Base-by-base conservation (phyloP, 2,329 filamentous ascomycete species). In the Fusarium zealandicum region DNA sequence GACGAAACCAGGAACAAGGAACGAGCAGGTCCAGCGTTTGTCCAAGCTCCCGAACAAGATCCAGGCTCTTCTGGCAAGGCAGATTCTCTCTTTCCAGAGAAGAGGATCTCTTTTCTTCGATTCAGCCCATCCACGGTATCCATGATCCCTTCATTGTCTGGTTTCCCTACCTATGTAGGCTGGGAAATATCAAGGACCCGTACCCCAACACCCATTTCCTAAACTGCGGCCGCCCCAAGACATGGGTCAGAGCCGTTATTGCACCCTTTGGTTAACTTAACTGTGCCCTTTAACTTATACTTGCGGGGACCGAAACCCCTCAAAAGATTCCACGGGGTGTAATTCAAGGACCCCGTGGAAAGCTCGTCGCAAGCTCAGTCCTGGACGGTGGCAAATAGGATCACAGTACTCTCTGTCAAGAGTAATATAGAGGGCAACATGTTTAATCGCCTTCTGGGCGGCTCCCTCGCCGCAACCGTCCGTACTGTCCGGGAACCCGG, bases 281-380 rank as follows among this genome's bases (percentile, higher is more conserved):
- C 45, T 17, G 42, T 36, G 25, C 25, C 20, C 11, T 40, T 27
- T 16, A 36, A 25, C 32, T 27, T 20, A 20, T 20, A 20, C 14
- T 36, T 39, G 30, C 36, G 31, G 35, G 37, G 53, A 38, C 41
- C 14, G 12, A 6, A 48, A 51, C 32, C 37, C 44, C 18, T 51
- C 7, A 25, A 7, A 20, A 8, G 7, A 25, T 8, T 25, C 22
- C 36, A n/a, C 45, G 50, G 49, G 48, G 40, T 45, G 30, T 38
- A 6, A 16, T 46, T 22, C 50, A 51, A 41, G 54, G 54, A 46
- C 41, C 14, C 17, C 30, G 58, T 61, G 57, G 30, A 35, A 41
- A 37, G 33, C 13, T 43, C 40, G 31, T 30, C 17, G 13, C 11
- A 33, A 33, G 39, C 12, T 25, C 12, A 22, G 35, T 32, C 35